Evolutionary conservation across 164 flowering plant species (phyloP), one percentile per base, ranked within the genome.

Genomic region (Taxillus chinensis): DNA sequence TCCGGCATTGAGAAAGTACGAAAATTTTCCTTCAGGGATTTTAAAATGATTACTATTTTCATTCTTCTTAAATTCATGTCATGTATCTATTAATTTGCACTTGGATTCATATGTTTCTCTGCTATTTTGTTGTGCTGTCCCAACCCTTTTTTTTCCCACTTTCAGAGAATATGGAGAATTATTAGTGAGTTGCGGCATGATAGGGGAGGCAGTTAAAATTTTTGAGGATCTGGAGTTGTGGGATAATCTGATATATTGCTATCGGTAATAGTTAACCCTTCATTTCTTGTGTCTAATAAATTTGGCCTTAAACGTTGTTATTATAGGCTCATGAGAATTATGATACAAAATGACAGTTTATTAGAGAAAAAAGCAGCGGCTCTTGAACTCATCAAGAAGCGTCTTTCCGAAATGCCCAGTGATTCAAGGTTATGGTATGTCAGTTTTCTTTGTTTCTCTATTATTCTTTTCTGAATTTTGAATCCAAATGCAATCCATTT

Each of bases 161-260:
- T 67, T 7, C 64, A 92, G 98, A 80, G 95, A 93, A 66, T 83
- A 82, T 77, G 97, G 85, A 37, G 90, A 90, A 69, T 83, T 90
- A 45, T 73, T 93, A 63, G 85, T 93, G 43, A 67, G 89, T 46
- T 82, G 83, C 76, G 93, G 97, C 65, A 71, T 93, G 80, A 66
- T 89, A 11, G 96, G 99, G 16, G 99, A 93, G 70, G 96, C 99
- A 8, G 64, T 90, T 55, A 85, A 74, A 76, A 75, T 79, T 48
- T 93, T 87, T 70, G 96, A 93, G 77, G 84, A 82, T 60, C 74
- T 90, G 42, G 97, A 93, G 74, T 73, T 93, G n/a, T 93, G 99
- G 99, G 95, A 93, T 70, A 89, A 83, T 72, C 75, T 93, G n/a
- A 93, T 93, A 60, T 67, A 73, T 55, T 90, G 99, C 72, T 82